phyloP scores from a whole-genome alignment of 164 flowering plant genomes.

The Litsea cubeba region DNA sequence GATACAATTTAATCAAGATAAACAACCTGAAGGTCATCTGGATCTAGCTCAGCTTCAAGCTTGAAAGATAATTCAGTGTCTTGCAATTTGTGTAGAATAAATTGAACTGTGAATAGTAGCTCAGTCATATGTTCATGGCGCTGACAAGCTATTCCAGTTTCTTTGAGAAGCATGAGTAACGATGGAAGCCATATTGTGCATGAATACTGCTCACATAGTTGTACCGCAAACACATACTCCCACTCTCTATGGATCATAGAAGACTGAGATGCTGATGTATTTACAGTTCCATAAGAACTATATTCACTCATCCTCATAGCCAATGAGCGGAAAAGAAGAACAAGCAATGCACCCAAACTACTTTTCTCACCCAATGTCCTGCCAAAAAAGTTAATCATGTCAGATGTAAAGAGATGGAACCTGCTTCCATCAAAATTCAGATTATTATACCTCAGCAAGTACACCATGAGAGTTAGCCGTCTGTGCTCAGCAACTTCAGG shows the following conservation, averaged over 20 bases:
- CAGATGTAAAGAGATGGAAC: background rate
- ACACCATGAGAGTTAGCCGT: constrained; percentile 52
- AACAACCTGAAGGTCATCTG: constrained; percentile 54
- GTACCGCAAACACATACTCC: constrained; percentile 67
- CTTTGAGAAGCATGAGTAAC: constrained; percentile 47
- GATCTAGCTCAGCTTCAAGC: constrained; percentile 51
- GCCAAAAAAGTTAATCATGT: constrained; percentile 18
- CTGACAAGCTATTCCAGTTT: constrained; percentile 22
- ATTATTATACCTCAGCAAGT: constrained; percentile 55
- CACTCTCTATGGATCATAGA: constrained; percentile 39
- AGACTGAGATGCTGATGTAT: constrained; percentile 14
- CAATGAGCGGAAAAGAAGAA: constrained; percentile 70
- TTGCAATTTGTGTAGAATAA: constrained; percentile 51
- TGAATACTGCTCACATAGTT: constrained; percentile 71
- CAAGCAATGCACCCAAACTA: constrained; percentile 62
- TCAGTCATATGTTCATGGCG: constrained; percentile 29
- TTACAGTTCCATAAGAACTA: constrained; percentile 7
- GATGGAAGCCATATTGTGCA: constrained; percentile 87
- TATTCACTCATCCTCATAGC: constrained; percentile 34
- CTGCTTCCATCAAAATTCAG: background rate
- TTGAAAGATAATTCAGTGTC: constrained; percentile 65
- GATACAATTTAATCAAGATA: background rate
- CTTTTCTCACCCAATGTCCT: constrained; percentile 60
- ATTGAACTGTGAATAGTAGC: constrained; percentile 42
- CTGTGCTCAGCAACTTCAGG: constrained; percentile 74